Base-by-base conservation (phyloP, 139 green algal genomes). In the Trebouxia sp. region DNA sequence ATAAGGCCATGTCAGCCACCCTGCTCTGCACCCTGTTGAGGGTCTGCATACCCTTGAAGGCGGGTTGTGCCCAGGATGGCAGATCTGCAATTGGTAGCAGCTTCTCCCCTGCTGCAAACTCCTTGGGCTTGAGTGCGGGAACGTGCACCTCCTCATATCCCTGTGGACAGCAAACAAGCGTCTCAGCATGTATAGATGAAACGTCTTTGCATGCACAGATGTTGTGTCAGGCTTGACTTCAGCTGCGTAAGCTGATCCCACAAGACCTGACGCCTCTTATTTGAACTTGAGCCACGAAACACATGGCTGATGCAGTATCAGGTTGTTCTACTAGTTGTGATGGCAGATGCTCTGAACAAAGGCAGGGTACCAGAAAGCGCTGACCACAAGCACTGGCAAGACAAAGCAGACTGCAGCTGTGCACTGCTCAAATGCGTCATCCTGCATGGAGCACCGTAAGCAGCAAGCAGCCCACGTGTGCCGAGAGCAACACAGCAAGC, bases 81-180 rank as follows among this genome's bases (percentile, higher is more conserved):
- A 99, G 90, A 37, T 93, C 87, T 22, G 66, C 51, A 74, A 99
- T 97, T 32, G 81, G 77, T 10, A 85, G 58, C 65, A 97, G 89
- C 80, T 84, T 84, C 88, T 98, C 93, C n/a, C 83, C 84, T 0
- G 95, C 83, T 26, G 45, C 89, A 78, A 97, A 97, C 0, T 96
- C 91, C 88, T 97, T 97, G 47, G 94, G 90, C 86, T 98, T 98
- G 7, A 97, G 78, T 2, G 96, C 94, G 1, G 96, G 96, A 76
- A 99, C 92, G 83, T 98, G 93, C 41, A 99, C 94, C 91, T 99
- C 96, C 84, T 99, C 96, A 56, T 98, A 99, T 0, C 95, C 96
- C 86, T 98, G 97, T 84, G 26, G 43, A 22, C 50, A 58, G 50
- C 50, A 3, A 3, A 3, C 50, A 58, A 17, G 4, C 50, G n/a